Evolutionary conservation across 371 early-diverging fungal genomes (phyloP), one percentile per base, ranked within the genome.

Genomic region (Actinomucor elegans): DNA sequence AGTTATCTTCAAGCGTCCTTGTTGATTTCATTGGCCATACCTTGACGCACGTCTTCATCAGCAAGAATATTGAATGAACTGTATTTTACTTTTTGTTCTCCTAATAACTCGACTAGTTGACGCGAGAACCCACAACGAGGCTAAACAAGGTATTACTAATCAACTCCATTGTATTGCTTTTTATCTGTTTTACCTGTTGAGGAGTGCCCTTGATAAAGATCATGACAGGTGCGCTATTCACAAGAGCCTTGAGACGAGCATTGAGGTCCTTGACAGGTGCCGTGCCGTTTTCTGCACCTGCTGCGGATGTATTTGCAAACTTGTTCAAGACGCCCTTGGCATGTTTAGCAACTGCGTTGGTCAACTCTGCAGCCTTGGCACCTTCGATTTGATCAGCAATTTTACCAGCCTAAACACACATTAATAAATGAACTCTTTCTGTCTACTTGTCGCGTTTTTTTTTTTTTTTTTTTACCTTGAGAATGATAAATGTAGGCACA

Each of bases 201-300:
- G 95, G 95, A 15, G 89, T 91, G 31, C 98, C 98, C 80, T 97
- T 98, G 45, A 98, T 95, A 64, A 97, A 95, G 20, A 92, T 69
- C 86, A 94, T 87, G 43, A 96, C 88, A 44, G 86, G 83, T 29
- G 86, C 83, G 42, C 85, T 83, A 55, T 75, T 78, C 43, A 89
- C 69, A 43, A 94, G 74, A 18, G 79, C 69, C 67, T 87, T 82
- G 29, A 94, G 71, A 18, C 90, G 79, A 37, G 80, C 64, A 40
- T 87, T 78, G 33, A 92, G 73, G 46, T 85, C 86, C 53, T 83
- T 75, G 55, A 66, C 55, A 51, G 65, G 61, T 48, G 66, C 54
- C 52, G 36, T 55, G 24, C 51, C 45, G n/a, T 32, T 59, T 14
- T 64, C 55, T 8, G 78, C 44, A 6, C 75, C 64, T 11, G 72